Base-by-base conservation (phyloP, 2,329 filamentous ascomycete species). In the Aureobasidium sp. region DNA sequence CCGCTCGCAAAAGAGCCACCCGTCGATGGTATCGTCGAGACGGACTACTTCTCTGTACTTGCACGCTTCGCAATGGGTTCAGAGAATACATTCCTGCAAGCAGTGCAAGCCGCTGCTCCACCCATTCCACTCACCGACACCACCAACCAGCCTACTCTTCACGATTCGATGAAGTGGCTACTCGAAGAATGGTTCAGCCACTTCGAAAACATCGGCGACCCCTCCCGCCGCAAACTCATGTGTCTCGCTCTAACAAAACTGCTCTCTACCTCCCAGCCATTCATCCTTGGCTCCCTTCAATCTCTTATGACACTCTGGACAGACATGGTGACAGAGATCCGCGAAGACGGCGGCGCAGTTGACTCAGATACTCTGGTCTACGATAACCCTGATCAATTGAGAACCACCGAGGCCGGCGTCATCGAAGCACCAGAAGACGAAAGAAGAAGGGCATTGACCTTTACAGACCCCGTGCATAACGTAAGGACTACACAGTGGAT, bases 1-100 rank as follows among this genome's bases (percentile, higher is more conserved):
- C 92, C 93, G 0, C 89, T 90, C 69, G 82, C 83, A 30, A 88
- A 83, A 66, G 79, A 84, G 25, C 83, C 86, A 44, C 83, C 84
- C 34, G 83, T 97, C 37, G 87, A 88, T 67, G 85, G 86, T 13
- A 81, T 91, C 11, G 86, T 89, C 0, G 86, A 96, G 70, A 89
- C 89, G 0, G 90, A 96, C 70, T 96, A 96, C 72, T 88, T 96
- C 69, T 83, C 85, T 5, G 85, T 97, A 2, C 80, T 99, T 2
- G 87, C 90, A 2, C 87, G 92, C 1, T 81, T 97, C 16, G 84
- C 87, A 0, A 76, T 96, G 2, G 86, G 86, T 0, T 88, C 88
- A 41, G 90, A 92, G 0, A 75, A 75, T 2, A 77, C 89, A 2
- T 88, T 96, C 66, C 77, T 86, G 13, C 76, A 79, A 49, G 81